These are phyloP conservation scores for Yamadazyma phyllophila DNA, from an alignment of 805 yeast species.

Conservation along the genomic window DNA sequence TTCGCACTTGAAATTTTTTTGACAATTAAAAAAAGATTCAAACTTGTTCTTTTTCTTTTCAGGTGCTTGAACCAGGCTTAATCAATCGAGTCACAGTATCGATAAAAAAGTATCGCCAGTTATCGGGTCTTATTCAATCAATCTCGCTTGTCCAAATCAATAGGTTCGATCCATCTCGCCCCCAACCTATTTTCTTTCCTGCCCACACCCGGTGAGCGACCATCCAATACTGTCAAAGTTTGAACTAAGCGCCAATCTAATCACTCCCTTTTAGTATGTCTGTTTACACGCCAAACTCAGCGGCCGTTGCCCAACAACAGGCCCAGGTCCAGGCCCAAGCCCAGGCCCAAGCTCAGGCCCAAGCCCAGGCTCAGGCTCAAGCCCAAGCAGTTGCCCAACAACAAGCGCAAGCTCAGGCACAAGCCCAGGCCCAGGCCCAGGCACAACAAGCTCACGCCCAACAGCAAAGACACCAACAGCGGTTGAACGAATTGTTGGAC, in stretches of 20 bases:
- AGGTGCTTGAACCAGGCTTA: not conserved
- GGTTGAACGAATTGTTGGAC: conserved; percentile 78
- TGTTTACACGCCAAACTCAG: conserved; percentile 36
- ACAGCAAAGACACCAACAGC: conserved; percentile 42
- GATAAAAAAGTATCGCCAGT: no score
- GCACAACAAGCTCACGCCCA: conserved; percentile 19
- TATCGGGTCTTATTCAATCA: not conserved
- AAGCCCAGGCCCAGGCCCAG: conserved; percentile 13
- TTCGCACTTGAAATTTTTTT: conserved; percentile 7
- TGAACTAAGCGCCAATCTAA: no score
- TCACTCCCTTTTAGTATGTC: conserved; percentile 20
- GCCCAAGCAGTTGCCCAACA: conserved; percentile 19
- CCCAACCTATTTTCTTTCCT: not conserved
- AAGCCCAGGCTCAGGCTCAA: conserved; percentile 19
- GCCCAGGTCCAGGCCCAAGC: conserved; percentile 20
- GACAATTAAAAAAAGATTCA: not conserved
- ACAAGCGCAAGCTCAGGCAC: conserved; percentile 23
- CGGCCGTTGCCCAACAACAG: conserved; percentile 21
- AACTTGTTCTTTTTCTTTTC: conserved; percentile 2
- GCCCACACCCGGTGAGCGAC: not conserved
- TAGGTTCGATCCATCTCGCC: not conserved
- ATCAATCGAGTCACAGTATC: not conserved
- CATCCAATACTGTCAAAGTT: no score
- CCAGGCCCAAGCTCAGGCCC: conserved; percentile 18
- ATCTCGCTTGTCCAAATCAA: not conserved